Evolutionary conservation across 192 early-diverging fungal species (phyloP), one percentile per base, ranked within the genome.

Genomic region (Backusella macrospora): DNA sequence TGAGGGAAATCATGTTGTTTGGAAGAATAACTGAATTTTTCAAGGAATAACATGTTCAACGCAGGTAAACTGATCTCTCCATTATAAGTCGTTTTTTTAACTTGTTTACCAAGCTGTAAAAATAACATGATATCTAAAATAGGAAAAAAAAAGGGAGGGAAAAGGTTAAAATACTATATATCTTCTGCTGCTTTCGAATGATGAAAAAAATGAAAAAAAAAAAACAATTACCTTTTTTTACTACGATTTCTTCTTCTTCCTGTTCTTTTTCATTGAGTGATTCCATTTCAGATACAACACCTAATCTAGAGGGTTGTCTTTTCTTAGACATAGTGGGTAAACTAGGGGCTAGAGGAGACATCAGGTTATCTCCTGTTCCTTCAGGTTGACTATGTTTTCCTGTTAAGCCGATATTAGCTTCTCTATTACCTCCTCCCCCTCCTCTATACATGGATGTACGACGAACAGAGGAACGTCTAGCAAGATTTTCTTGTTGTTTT

Each of bases 1-100:
- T 81, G 81, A 0, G 92, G 91, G 63, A 93, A 85, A 48, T 88
- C 83, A 10, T 89, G 76, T 69, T 91, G 86, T 9, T 85, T 86
- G 39, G 90, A 78, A 52, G 85, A 86, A 67, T 84, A 87, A 55
- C 80, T 81, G 65, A 90, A 93, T 65, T 89, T 89, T 65, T 93
- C 92, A 67, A 92, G 90, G 76, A 93, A 93, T 46, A 93, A 66
- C 81, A 91, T 90, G 55, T 84, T 75, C n/a, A 93, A 76, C 0
- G 84, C 81, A 7, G 90, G 83, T 21, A 86, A 79, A 40, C 85
- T 88, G 38, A 88, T 75, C 8, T 85, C 83, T 10, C 86, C 90
- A 39, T 78, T 72, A 34, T 90, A 83, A 13, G 37, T 62, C 0
- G 85, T 83, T 70, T 87, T 86, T 62, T 92, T 91, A 3, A 84